Base-by-base conservation (phyloP, 495 filamentous ascomycete genomes). In the Margaritispora aquatica region DNA sequence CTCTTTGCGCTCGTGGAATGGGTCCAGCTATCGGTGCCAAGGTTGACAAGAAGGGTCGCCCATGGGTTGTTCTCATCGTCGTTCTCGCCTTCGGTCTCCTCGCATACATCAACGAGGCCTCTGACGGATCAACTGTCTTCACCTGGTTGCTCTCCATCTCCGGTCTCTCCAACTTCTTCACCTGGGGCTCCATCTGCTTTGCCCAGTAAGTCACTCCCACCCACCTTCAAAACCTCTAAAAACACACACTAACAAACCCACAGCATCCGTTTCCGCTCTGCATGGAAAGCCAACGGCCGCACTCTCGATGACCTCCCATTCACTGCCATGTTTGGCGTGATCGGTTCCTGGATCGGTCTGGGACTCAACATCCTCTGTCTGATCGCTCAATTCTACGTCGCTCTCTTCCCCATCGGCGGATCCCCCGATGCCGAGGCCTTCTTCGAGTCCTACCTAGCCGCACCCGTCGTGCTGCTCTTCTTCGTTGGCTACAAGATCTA, bases 321-420 rank as follows among this genome's bases (percentile, higher is more conserved):
- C 79, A 74, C 69, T 8, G 88, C 89, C 5, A 91, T 94, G 66
- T 82, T 88, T 2, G 94, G 94, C 55, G 74, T 92, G 2, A 70
- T 82, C 20, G 94, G 93, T 2, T 94, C 90, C 0, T 97, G 85
- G 81, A 58, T 96, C 27, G 94, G 94, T 13, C 80, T 97, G 59
- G 61, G 71, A 27, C 84, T 95, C 69, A 96, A 96, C 71, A 59
- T 79, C 23, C 75, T 96, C n/a, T 87, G 97, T 20, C 80, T 97
- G n/a, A 69, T 93, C 53, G 92, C 90, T 10, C 92, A 97, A 67
- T 95, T 97, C 77, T 97, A 93, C 90, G 88, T 87, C 34, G 91
- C 88, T 24, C 85, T 92, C 13, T 89, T 86, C 60, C 93, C 94
- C 2, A 76, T 94, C 26, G 48, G 59, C 27, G 88, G 81, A 23